A percentile compares a stretch with the other conserved stretches of the same genome.
Conservation (phyloP, 306 rosid genomes). For the Cotoneaster glaucophyllus region DNA sequence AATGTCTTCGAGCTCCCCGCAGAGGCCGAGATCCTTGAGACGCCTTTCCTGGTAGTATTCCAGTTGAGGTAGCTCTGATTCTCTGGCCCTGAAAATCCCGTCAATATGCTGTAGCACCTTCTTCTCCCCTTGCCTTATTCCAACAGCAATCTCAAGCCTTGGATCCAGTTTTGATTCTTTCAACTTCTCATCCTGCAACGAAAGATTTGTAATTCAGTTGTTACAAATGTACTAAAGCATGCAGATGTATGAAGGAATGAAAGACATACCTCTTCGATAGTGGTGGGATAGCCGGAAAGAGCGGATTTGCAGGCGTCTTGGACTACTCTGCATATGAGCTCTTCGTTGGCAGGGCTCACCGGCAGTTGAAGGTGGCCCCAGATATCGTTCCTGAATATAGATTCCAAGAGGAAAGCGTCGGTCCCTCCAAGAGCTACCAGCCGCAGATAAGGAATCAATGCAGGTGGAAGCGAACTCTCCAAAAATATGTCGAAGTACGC, state of each 20-base stretch:
- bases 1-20: conserved; percentile 79
- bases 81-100: conserved; percentile 59
- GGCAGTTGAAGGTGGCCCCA: conserved; percentile 81
- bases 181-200: conserved; percentile 67
- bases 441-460: conserved; percentile 66
- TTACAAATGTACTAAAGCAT: neutral
- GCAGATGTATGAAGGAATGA: neutral
- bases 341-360: conserved; percentile 83
- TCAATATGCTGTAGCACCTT: conserved; percentile 69
- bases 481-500: conserved; percentile 67
- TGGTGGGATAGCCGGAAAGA: conserved; percentile 66
- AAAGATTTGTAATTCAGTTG: neutral
- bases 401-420: conserved; percentile 81
- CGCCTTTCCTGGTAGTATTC: conserved; percentile 90
- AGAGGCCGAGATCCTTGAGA: conserved; percentile 96
- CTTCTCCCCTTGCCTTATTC: conserved; percentile 86
- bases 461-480: conserved; percentile 52
- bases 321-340: conserved; percentile 64
- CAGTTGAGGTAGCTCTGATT: conserved; percentile 49
- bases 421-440: conserved; percentile 79
- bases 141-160: conserved; percentile 75
- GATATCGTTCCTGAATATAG: conserved; percentile 65
- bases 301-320: conserved; percentile 73
- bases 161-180: conserved; percentile 49
- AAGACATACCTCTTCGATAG: conserved; percentile 76